Conservation (phyloP, 1,139 yeast genomes). For the Kazachstania sp. region DNA sequence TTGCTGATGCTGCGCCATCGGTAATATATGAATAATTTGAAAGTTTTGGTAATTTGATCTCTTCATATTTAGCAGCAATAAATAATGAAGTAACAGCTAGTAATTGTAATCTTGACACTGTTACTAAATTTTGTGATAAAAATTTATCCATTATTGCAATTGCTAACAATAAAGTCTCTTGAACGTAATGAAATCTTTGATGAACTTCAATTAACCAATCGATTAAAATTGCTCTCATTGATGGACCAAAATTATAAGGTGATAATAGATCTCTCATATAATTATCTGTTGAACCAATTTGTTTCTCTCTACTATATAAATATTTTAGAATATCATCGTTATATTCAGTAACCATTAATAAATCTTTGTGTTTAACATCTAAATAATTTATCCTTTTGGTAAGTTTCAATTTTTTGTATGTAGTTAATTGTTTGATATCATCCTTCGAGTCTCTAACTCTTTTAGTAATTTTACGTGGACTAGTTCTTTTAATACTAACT, state of each 20-base stretch:
- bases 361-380: not conserved
- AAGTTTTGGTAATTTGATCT: constrained; percentile 87
- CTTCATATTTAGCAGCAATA: constrained; percentile 93
- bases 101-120: constrained; percentile 74
- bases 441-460: not conserved
- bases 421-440: not conserved
- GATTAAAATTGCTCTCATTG: constrained; percentile 77
- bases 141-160: constrained; percentile 86
- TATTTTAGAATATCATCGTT: constrained; percentile 75
- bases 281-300: constrained; percentile 65
- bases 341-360: constrained; percentile 74
- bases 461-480: not conserved
- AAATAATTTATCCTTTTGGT: not conserved
- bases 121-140: constrained; percentile 66
- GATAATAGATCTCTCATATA: constrained; percentile 39
- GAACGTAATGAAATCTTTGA: constrained; percentile 69
- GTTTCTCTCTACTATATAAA: constrained; percentile 56
- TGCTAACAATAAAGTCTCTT: constrained; percentile 81
- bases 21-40: constrained; percentile 85
- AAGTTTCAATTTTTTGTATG: not conserved
- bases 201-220: constrained; percentile 96
- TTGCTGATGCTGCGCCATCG: constrained; percentile 72
- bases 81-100: constrained; percentile 83
- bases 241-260: constrained; percentile 64
- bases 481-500: not conserved